Percentiles rank a stretch among this genome's conserved stretches.
These are phyloP conservation scores for Fusarium avenaceum DNA, from an alignment of 2,329 filamentous ascomycete species.

Conservation along the genomic window DNA sequence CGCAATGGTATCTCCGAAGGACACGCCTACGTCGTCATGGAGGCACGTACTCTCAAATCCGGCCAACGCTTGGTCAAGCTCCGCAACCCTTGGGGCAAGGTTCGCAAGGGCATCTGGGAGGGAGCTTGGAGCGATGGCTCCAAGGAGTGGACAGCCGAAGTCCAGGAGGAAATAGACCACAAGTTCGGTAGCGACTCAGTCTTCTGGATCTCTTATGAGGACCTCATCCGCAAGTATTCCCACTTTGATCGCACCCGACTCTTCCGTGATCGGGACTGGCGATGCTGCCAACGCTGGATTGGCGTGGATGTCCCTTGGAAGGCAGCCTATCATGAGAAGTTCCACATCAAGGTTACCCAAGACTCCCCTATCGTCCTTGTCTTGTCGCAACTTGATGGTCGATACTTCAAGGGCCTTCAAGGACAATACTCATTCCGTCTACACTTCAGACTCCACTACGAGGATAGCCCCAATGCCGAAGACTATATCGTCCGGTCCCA, in stretches of 20 bases:
- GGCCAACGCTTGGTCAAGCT: conserved; percentile 70
- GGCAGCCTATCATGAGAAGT: conserved; percentile 72
- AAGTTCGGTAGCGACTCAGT: conserved; percentile 73
- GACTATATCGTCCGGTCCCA: conserved; percentile 73
- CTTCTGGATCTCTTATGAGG: conserved; percentile 74
- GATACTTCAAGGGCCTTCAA: conserved; percentile 72
- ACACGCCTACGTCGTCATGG: conserved; percentile 73
- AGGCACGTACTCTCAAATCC: conserved; percentile 65
- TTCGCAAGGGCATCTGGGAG: conserved; percentile 70
- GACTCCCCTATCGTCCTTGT: conserved; percentile 71
- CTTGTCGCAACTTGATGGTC: conserved; percentile 71
- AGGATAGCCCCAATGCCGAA: conserved; percentile 64
- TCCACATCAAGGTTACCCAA: conserved; percentile 68
- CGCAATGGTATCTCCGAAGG: conserved; percentile 70
- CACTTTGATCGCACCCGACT: conserved; percentile 73
- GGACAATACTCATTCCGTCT: conserved; percentile 69
- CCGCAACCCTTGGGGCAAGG: conserved; percentile 72
- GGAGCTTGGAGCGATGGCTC: conserved; percentile 72
- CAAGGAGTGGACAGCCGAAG: conserved; percentile 72
- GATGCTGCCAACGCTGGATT: conserved; percentile 71
- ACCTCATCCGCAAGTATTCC: conserved; percentile 72
- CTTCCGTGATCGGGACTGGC: conserved; percentile 70
- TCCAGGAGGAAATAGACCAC: conserved; percentile 69
- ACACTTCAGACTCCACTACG: conserved; percentile 64
- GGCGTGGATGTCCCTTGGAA: conserved; percentile 74